Conservation (phyloP, 2,329 filamentous ascomycete species). For the Talaromyces amestolkiae region DNA sequence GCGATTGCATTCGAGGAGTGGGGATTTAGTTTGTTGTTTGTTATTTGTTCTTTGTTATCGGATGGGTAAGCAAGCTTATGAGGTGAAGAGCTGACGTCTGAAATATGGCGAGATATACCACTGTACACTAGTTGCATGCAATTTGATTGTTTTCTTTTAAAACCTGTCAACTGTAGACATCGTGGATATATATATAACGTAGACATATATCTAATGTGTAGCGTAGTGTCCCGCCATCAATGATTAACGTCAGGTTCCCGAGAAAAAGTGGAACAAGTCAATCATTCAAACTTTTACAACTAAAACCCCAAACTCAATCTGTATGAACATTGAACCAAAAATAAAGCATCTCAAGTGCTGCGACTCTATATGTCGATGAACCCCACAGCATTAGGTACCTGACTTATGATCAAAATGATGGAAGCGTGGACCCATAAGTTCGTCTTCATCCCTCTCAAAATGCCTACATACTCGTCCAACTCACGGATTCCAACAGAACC, state of each 20-base stretch:
- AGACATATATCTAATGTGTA: not conserved
- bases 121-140: conserved; percentile 19
- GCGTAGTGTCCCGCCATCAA: not conserved
- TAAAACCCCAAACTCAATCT: not conserved
- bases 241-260: not conserved
- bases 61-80: conserved; percentile 1
- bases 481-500: conserved; percentile 9
- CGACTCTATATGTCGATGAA: not conserved
- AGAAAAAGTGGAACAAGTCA: conserved; percentile 4
- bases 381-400: not conserved
- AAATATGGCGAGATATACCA: conserved; percentile 20
- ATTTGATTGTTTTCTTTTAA: not conserved
- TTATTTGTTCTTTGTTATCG: not conserved
- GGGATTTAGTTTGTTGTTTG: not conserved
- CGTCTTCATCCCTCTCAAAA: not conserved
- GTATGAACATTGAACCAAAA: not conserved
- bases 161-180: not conserved
- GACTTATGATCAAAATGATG: not conserved
- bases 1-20: conserved; percentile 14
- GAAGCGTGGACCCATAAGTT: not conserved
- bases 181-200: not conserved
- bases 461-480: not conserved
- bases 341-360: not conserved
- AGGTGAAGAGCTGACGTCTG: conserved; percentile 13
- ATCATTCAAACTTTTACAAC: not conserved